phyloP scores from a whole-genome alignment of 495 filamentous ascomycete species.

The Aspergillus haitiensis region DNA sequence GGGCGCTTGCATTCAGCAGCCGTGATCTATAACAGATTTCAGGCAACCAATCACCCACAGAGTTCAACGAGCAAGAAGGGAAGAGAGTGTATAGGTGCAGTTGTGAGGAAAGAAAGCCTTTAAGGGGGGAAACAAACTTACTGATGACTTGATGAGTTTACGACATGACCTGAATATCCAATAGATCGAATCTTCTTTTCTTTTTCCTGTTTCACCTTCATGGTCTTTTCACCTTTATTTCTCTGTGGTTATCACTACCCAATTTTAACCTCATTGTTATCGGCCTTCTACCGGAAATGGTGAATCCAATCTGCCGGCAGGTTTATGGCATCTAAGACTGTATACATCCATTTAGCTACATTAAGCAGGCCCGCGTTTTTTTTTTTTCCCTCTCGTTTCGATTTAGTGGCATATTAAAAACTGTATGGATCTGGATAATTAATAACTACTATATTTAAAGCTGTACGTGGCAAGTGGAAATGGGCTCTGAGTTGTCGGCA shows the following conservation, averaged over 20 bases:
- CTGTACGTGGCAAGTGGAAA: too few relatives aligned
- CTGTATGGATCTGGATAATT: too few relatives aligned
- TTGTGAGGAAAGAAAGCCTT: constrained; percentile 2
- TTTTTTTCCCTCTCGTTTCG: not conserved
- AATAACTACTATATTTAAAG: too few relatives aligned
- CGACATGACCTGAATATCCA: constrained; percentile 29
- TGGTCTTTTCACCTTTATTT: not conserved
- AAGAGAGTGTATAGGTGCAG: not conserved
- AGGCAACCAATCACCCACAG: too few relatives aligned
- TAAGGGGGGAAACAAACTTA: not conserved
- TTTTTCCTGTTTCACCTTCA: constrained; percentile 2
- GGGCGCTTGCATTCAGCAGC: constrained; percentile 21
- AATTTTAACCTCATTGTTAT: not conserved
- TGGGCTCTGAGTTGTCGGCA: too few relatives aligned
- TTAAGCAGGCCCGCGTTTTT: constrained; percentile 13
- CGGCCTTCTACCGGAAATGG: not conserved
- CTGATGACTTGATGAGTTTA: constrained; percentile 28
- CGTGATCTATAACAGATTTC: constrained; percentile 12
- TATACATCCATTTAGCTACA: constrained; percentile 12
- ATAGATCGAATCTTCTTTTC: constrained; percentile 26
- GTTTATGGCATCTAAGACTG: constrained; percentile 12
- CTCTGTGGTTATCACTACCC: not conserved
- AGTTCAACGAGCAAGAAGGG: too few relatives aligned
- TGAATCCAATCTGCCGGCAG: constrained; percentile 15
- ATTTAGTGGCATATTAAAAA: not conserved